These are phyloP conservation scores for Suhomyces faveliae DNA, from an alignment of 805 yeast genomes.

Conservation along the genomic window DNA sequence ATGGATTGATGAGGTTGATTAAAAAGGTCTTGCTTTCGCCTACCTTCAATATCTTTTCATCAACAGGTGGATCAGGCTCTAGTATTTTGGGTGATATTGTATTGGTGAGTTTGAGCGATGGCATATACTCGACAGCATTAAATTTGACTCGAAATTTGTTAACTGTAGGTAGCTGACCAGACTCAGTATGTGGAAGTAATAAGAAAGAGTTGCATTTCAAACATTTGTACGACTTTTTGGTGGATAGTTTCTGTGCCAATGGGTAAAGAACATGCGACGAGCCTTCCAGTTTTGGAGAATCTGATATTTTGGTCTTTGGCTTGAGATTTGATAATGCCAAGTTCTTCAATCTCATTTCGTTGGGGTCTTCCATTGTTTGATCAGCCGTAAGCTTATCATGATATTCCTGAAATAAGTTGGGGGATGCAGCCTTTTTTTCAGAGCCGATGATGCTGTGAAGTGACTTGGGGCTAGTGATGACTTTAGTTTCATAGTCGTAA, in stretches of 20 bases:
- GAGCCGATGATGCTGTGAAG: slow-evolving; percentile 25
- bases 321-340: slow-evolving; percentile 10
- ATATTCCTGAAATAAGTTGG: neutral
- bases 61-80: slow-evolving; percentile 6
- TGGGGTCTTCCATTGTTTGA: neutral
- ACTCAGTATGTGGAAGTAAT: slow-evolving; percentile 25
- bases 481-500: slow-evolving; percentile 35
- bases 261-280: slow-evolving; percentile 16
- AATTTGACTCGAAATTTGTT: slow-evolving; percentile 29
- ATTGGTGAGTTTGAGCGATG: slow-evolving; percentile 25
- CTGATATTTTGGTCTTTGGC: neutral
- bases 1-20: slow-evolving; percentile 34
- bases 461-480: slow-evolving; percentile 42
- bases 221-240: slow-evolving; percentile 28
- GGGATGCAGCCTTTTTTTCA: slow-evolving; percentile 7
- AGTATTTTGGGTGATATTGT: slow-evolving; percentile 7
- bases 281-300: neutral
- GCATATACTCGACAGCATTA: slow-evolving; percentile 36
- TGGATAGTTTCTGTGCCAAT: slow-evolving; percentile 21
- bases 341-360: slow-evolving; percentile 5
- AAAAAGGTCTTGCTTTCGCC: slow-evolving; percentile 19
- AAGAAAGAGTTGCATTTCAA: slow-evolving; percentile 27
- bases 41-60: slow-evolving; percentile 6
- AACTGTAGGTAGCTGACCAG: slow-evolving; percentile 20
- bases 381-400: neutral